A percentile compares a stretch with the other conserved stretches of the same genome.
Evolutionary conservation across 768 basidiomycete species (phyloP).

Genomic region (Daedaleopsis nitida): DNA sequence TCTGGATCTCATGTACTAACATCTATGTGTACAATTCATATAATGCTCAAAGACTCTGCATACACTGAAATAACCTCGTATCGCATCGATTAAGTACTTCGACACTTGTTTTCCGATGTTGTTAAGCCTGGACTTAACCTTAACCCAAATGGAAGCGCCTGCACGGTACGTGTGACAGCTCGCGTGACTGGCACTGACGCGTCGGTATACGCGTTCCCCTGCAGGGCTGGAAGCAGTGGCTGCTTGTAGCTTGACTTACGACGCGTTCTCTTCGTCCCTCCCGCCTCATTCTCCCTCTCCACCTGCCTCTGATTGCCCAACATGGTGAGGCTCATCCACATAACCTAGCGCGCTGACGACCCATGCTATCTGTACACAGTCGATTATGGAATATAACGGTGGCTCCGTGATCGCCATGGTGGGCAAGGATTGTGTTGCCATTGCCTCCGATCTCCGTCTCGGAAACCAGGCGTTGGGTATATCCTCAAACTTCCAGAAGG

Average conservation of each 20-base stretch:
- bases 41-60: too few relatives aligned
- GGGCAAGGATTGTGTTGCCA: conserved; percentile 98
- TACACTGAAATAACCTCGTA: too few relatives aligned
- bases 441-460: conserved; percentile 91
- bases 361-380: conserved; percentile 44
- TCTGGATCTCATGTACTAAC: too few relatives aligned
- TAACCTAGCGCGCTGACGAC: background rate
- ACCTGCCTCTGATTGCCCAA: background rate
- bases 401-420: conserved; percentile 99
- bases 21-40: too few relatives aligned
- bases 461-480: conserved; percentile 87
- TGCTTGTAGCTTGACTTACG: background rate
- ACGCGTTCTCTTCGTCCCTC: background rate
- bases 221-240: background rate
- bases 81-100: too few relatives aligned
- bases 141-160: too few relatives aligned
- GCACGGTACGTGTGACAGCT: background rate
- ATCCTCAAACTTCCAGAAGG: conserved; percentile 94
- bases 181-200: background rate
- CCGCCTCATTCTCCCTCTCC: background rate
- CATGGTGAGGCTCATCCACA: conserved; percentile 12
- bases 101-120: too few relatives aligned
- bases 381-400: conserved; percentile 92
- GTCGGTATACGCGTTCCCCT: background rate
- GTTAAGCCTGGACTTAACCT: too few relatives aligned